A percentile compares a stretch with the other conserved stretches of the same genome.
These are phyloP conservation scores for Beauveria australis DNA, from an alignment of 2,329 filamentous ascomycete species.

Conservation along the genomic window DNA sequence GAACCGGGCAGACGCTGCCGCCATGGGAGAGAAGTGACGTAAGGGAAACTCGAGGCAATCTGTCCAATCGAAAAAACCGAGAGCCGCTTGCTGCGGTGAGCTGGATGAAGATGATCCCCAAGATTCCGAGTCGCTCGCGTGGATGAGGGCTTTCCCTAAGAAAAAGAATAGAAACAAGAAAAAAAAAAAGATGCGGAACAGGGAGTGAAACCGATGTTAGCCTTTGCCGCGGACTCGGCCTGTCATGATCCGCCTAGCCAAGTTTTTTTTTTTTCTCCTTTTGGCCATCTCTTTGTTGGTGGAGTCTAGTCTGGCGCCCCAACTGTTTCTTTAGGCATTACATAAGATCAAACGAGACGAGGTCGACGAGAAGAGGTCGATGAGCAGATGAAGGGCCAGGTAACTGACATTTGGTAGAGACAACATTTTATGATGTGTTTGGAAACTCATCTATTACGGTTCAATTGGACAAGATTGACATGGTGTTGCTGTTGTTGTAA, in stretches of 20 bases:
- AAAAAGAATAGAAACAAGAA: not conserved
- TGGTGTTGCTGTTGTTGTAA: too few relatives aligned
- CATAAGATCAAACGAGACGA: not conserved
- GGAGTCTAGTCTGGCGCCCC: not conserved
- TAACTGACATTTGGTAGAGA: too few relatives aligned
- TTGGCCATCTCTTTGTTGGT: not conserved
- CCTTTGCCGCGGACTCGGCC: not conserved
- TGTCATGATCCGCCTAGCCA: not conserved
- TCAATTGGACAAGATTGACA: too few relatives aligned
- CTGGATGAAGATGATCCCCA: not conserved
- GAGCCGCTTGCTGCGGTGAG: not conserved
- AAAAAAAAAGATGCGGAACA: too few relatives aligned
- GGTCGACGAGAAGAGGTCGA: not conserved
- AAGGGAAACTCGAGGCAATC: not conserved
- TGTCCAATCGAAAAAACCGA: not conserved
- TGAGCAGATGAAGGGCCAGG: not conserved
- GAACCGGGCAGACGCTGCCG: constrained; percentile 8
- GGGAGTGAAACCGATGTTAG: not conserved
- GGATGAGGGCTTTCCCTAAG: not conserved
- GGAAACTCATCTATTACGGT: too few relatives aligned
- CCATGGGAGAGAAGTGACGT: constrained; percentile 3
- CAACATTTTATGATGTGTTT: too few relatives aligned
- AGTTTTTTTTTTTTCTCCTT: not conserved
- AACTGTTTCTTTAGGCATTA: not conserved
- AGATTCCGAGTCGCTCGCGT: not conserved